These are phyloP conservation scores for Tympanopsis confertula DNA, from an alignment of 2,329 filamentous ascomycete genomes.

Conservation along the genomic window DNA sequence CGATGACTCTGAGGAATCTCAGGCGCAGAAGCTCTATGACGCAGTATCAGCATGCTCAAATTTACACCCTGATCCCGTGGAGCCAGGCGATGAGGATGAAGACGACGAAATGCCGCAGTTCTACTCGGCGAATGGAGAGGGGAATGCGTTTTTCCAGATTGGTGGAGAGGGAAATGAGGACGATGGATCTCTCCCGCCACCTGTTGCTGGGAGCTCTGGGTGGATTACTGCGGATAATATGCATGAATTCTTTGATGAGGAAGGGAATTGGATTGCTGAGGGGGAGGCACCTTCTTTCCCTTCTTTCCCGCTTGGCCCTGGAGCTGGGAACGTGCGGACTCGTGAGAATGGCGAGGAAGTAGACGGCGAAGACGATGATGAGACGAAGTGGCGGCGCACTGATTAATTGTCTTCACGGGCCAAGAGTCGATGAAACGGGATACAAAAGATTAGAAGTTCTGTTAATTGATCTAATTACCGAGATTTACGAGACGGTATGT, in stretches of 20 bases:
- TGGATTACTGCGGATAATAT: neutral
- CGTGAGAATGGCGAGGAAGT: neutral
- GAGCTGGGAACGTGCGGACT: neutral
- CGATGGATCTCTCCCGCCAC: neutral
- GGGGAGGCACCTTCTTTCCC: neutral
- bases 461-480: no score
- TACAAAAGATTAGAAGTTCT: no score
- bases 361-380: neutral
- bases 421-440: no score
- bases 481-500: no score
- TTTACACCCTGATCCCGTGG: conserved; percentile 29
- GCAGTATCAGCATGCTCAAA: conserved; percentile 33
- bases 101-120: conserved; percentile 13
- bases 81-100: conserved; percentile 19
- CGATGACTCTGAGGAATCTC: conserved; percentile 18
- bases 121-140: no score
- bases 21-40: conserved; percentile 25
- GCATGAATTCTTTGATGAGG: neutral
- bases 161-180: neutral
- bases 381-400: neutral
- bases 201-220: neutral
- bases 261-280: neutral
- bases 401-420: no score
- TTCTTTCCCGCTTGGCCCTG: neutral
- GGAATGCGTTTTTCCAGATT: no score